Conservation (phyloP, 495 filamentous ascomycete species). For the Trypethelium eluteriae region DNA sequence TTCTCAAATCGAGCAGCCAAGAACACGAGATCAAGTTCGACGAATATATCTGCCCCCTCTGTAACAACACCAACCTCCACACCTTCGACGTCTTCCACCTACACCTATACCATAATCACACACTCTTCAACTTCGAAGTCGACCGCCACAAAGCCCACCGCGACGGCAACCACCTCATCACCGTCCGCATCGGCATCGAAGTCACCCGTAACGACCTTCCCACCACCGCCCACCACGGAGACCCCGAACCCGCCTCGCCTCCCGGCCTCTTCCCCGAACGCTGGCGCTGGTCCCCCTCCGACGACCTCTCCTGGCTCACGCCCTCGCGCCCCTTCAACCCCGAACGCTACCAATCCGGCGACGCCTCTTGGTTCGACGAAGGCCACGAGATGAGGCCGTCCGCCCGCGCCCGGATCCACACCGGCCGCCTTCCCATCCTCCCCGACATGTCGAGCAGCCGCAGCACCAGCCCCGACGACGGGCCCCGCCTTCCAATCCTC, state of each 20-base stretch:
- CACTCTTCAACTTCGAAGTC: conserved; percentile 1
- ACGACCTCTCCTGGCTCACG: background rate
- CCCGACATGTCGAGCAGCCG: background rate
- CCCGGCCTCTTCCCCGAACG: background rate
- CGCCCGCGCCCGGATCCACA: background rate
- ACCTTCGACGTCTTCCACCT: background rate
- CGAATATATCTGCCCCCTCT: conserved; percentile 6
- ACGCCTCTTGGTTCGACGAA: background rate
- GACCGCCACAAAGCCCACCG: no score
- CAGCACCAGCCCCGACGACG: background rate
- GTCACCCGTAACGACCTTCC: background rate
- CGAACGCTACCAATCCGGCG: background rate
- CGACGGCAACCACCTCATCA: background rate
- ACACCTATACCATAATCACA: conserved; percentile 2
- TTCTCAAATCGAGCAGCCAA: background rate
- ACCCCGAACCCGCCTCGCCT: background rate
- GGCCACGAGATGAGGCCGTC: background rate
- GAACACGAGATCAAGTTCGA: conserved; percentile 4
- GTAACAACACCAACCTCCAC: background rate
- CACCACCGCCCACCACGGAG: no score
- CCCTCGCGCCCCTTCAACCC: background rate
- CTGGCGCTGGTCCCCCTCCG: background rate
- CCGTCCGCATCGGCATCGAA: background rate
- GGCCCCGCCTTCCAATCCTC: no score
- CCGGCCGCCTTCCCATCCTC: background rate